These are phyloP conservation scores for Fusarium vanettenii DNA, from an alignment of 2,329 filamentous ascomycete genomes.

Conservation along the genomic window DNA sequence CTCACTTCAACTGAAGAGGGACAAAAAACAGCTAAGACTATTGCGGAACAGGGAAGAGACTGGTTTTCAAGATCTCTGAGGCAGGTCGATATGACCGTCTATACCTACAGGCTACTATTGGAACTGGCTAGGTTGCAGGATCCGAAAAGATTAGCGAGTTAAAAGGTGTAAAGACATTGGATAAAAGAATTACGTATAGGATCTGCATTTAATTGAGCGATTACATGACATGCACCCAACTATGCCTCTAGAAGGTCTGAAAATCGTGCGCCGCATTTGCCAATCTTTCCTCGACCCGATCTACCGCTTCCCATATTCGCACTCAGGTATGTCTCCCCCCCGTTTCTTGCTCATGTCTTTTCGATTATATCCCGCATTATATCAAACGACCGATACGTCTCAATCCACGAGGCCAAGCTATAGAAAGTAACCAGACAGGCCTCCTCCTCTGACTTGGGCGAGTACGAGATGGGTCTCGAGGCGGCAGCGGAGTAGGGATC, in stretches of 20 bases:
- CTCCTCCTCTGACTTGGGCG: constrained; percentile 17
- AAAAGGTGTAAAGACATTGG: neutral
- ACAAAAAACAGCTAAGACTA: constrained; percentile 56
- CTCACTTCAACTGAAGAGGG: constrained; percentile 60
- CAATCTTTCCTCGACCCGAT: neutral
- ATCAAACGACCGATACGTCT: constrained; percentile 28
- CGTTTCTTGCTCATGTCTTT: neutral
- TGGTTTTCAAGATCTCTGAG: constrained; percentile 67
- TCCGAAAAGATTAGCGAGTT: constrained; percentile 25
- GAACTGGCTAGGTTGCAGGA: constrained; percentile 63
- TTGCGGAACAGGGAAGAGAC: constrained; percentile 64
- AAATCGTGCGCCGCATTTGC: neutral
- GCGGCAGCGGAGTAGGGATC: neutral
- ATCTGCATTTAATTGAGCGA: neutral
- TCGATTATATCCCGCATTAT: neutral
- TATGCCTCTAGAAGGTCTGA: neutral
- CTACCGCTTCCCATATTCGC: neutral
- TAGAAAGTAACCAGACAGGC: constrained; percentile 25
- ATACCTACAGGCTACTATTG: constrained; percentile 70
- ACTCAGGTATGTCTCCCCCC: neutral
- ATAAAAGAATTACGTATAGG: neutral
- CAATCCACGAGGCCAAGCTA: constrained; percentile 28
- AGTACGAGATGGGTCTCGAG: constrained; percentile 13
- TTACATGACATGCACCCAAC: neutral
- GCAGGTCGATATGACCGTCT: constrained; percentile 69